A percentile compares a stretch with the other conserved stretches of the same genome.
These are phyloP conservation scores for Viola pubescens DNA, from an alignment of 441 rosid species.

Conservation along the genomic window DNA sequence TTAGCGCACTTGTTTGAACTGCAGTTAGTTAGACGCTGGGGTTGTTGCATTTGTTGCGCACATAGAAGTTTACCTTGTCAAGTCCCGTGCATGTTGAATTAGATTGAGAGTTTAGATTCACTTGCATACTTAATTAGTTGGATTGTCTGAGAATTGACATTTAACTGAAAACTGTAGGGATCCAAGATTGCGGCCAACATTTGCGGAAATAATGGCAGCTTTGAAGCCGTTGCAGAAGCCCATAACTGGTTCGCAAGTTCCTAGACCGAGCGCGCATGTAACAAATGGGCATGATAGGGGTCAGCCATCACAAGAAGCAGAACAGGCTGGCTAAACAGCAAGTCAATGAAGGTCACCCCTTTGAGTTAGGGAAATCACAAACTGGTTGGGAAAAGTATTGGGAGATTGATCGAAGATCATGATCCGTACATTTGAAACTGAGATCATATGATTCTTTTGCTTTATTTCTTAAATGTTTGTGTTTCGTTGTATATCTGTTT, in stretches of 20 bases:
- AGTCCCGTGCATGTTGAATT: too few species aligned
- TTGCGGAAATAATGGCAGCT: conserved; percentile 84
- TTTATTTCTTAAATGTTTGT: background rate
- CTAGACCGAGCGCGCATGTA: conserved; percentile 32
- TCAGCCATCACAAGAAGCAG: conserved; percentile 21
- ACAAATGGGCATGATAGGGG: conserved; percentile 24
- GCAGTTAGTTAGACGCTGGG: too few species aligned
- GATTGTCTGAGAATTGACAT: conserved; percentile 15
- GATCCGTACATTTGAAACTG: conserved; percentile 15
- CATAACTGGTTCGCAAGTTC: conserved; percentile 38
- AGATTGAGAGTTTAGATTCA: background rate
- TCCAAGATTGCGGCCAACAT: conserved; percentile 81
- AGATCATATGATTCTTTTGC: conserved; percentile 36
- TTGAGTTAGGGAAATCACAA: conserved; percentile 10
- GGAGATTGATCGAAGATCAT: conserved; percentile 22
- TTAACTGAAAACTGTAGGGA: conserved; percentile 36
- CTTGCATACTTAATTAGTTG: background rate
- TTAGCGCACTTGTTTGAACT: too few species aligned
- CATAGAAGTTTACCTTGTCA: too few species aligned
- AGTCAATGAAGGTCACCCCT: conserved; percentile 4
- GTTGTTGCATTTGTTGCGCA: too few species aligned
- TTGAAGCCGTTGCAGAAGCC: conserved; percentile 87
- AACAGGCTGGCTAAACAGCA: conserved; percentile 16
- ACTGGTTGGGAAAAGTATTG: conserved; percentile 7
- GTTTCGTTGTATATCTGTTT: conserved; percentile 29